phyloP scores from a whole-genome alignment of 2,329 filamentous ascomycete species.

The Pseudogymnoascus sp. region DNA sequence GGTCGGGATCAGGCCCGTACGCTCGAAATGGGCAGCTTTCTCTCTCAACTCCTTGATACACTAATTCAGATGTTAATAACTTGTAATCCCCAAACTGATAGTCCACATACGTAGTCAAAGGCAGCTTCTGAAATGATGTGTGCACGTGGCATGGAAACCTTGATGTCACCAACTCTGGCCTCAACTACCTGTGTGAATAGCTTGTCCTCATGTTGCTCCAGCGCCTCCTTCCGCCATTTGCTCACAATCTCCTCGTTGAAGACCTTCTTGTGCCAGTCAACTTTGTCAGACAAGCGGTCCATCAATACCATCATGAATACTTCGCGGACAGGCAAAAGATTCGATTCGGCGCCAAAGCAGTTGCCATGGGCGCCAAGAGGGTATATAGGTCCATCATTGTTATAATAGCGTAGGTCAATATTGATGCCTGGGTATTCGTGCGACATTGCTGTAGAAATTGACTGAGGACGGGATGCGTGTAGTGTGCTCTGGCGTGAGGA shows the following conservation, averaged over 20 bases:
- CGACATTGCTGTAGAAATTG: neutral
- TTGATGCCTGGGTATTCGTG: slow-evolving; percentile 9
- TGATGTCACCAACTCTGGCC: slow-evolving; percentile 9
- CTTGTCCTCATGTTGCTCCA: slow-evolving; percentile 22
- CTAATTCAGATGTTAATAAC: slow-evolving; percentile 10
- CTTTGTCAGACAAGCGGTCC: slow-evolving; percentile 10
- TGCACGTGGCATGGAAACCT: neutral
- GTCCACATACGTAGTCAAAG: slow-evolving; percentile 2
- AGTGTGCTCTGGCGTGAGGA: neutral
- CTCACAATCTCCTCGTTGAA: slow-evolving; percentile 22
- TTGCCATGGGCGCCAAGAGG: neutral
- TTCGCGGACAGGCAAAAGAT: slow-evolving; percentile 9
- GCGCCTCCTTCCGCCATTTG: slow-evolving; percentile 25
- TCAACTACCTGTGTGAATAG: slow-evolving; percentile 31
- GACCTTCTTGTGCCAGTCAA: slow-evolving; percentile 17
- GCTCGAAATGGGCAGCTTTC: slow-evolving; percentile 19
- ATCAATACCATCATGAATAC: slow-evolving; percentile 11
- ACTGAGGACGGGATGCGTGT: neutral
- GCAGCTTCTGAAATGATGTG: neutral
- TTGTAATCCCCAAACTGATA: neutral
- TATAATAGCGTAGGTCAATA: neutral
- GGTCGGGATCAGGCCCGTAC: slow-evolving; percentile 13
- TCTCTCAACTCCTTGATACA: slow-evolving; percentile 21
- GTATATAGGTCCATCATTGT: neutral
- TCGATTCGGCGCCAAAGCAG: neutral